phyloP scores from a whole-genome alignment of 768 basidiomycete species.

The Leucocoprinus birnbaumii region DNA sequence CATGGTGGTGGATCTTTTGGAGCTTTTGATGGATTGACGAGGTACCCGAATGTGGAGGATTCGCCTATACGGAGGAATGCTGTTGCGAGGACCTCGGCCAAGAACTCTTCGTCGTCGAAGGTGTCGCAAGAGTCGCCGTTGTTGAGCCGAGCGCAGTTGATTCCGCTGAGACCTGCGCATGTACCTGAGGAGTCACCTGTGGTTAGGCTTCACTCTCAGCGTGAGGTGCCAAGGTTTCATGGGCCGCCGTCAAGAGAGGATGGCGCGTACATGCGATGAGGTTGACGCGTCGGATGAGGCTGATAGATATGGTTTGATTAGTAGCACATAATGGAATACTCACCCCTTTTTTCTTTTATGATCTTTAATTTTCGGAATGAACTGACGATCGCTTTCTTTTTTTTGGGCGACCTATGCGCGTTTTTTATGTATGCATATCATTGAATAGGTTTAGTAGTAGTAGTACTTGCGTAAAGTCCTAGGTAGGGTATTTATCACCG shows the following conservation, averaged over 20 bases:
- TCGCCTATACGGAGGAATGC: conserved; percentile 5
- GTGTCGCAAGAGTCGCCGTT: not conserved
- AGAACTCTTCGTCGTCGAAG: not conserved
- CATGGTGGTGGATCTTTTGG: conserved; percentile 18
- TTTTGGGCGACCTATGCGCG: too few species aligned
- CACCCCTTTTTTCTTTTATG: not conserved
- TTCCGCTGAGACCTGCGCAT: not conserved
- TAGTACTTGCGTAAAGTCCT: conserved; percentile 1
- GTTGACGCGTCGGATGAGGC: not conserved
- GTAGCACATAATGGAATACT: conserved; percentile 10
- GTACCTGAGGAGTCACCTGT: conserved; percentile 15
- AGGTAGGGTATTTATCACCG: not conserved
- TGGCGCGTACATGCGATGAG: conserved; percentile 1
- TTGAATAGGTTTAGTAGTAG: conserved; percentile 7
- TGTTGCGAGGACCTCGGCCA: not conserved
- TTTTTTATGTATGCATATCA: conserved; percentile 5
- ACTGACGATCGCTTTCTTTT: too few species aligned
- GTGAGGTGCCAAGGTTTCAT: not conserved
- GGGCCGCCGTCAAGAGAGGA: conserved; percentile 1
- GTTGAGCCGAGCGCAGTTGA: not conserved
- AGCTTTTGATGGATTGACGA: conserved; percentile 4
- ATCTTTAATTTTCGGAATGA: too few species aligned
- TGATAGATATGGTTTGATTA: conserved; percentile 11
- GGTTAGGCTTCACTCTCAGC: conserved; percentile 7
- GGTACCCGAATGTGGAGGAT: conserved; percentile 8